Conservation (phyloP, 2,329 filamentous ascomycete genomes). For the Herpotrichia juniperi region DNA sequence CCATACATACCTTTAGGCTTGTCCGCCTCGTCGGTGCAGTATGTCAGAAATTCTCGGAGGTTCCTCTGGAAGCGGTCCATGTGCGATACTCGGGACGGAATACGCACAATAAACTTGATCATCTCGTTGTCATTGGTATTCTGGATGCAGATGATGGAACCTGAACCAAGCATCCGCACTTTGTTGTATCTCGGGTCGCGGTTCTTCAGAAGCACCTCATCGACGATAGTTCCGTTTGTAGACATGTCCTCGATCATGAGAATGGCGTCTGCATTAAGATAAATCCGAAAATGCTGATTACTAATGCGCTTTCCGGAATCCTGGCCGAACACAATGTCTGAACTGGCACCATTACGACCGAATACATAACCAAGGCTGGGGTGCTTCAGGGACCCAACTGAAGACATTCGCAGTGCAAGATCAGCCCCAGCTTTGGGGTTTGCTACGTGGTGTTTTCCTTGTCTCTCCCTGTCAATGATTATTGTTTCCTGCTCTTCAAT, state of each 20-base stretch:
- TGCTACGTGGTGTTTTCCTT: conserved; percentile 16
- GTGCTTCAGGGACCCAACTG: conserved; percentile 64
- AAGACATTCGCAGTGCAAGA: conserved; percentile 81
- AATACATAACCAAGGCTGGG: conserved; percentile 80
- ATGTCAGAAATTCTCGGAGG: conserved; percentile 67
- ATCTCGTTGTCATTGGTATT: conserved; percentile 62
- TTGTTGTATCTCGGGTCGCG: conserved; percentile 48
- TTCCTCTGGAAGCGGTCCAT: conserved; percentile 72
- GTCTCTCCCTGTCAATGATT: conserved; percentile 53
- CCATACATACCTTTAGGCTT: conserved; percentile 22
- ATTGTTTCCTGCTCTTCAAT: conserved; percentile 53
- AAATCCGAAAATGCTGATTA: conserved; percentile 96
- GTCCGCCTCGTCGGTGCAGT: conserved; percentile 36
- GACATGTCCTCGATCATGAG: conserved; percentile 94
- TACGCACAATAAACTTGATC: conserved; percentile 82
- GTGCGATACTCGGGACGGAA: conserved; percentile 74
- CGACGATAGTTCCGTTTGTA: conserved; percentile 93
- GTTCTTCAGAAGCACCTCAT: conserved; percentile 69
- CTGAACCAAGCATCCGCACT: conserved; percentile 71
- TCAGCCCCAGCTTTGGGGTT: conserved; percentile 53
- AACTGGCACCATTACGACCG: conserved; percentile 73
- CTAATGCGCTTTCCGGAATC: conserved; percentile 78
- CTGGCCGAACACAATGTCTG: conserved; percentile 71
- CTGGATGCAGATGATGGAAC: conserved; percentile 74
- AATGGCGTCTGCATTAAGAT: conserved; percentile 81